These are phyloP conservation scores for Lepiota venenata DNA, from an alignment of 768 basidiomycete species.

Conservation along the genomic window DNA sequence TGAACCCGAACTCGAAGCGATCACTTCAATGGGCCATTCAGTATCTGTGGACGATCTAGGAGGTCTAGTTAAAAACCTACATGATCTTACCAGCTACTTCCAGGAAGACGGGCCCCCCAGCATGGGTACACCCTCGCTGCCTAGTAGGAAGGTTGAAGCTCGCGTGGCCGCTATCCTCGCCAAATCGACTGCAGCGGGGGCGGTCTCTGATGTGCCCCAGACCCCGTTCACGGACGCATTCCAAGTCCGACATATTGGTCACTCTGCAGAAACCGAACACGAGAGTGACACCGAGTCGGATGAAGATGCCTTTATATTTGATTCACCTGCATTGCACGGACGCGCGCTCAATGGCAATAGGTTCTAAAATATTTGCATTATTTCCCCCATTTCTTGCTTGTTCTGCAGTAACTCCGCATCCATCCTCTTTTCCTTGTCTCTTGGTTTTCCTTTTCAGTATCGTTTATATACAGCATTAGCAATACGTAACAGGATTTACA, in stretches of 20 bases:
- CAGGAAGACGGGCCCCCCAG: constrained; percentile 39
- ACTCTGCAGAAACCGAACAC: constrained; percentile 47
- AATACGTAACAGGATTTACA: constrained; percentile 10
- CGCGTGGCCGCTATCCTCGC: constrained; percentile 81
- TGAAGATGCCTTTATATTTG: constrained; percentile 61
- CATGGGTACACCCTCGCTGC: constrained; percentile 34
- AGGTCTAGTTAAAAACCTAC: constrained; percentile 73
- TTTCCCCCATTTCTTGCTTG: constrained; percentile 1
- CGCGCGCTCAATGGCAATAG: background rate
- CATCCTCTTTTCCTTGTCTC: background rate
- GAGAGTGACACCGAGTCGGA: constrained; percentile 48
- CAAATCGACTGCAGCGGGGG: constrained; percentile 60
- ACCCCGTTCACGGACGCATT: constrained; percentile 83
- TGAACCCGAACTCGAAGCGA: constrained; percentile 56
- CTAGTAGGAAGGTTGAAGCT: constrained; percentile 66
- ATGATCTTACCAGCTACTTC: constrained; percentile 75
- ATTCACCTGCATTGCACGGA: constrained; percentile 40
- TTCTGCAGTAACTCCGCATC: background rate
- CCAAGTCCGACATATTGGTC: constrained; percentile 45
- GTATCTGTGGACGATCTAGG: constrained; percentile 64
- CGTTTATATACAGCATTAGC: background rate
- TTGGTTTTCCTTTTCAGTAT: background rate
- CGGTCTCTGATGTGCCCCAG: constrained; percentile 57
- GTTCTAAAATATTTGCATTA: background rate
- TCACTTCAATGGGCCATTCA: constrained; percentile 29